phyloP scores from a whole-genome alignment of 192 early-diverging fungal genomes.

The Oehlia diaphana region DNA sequence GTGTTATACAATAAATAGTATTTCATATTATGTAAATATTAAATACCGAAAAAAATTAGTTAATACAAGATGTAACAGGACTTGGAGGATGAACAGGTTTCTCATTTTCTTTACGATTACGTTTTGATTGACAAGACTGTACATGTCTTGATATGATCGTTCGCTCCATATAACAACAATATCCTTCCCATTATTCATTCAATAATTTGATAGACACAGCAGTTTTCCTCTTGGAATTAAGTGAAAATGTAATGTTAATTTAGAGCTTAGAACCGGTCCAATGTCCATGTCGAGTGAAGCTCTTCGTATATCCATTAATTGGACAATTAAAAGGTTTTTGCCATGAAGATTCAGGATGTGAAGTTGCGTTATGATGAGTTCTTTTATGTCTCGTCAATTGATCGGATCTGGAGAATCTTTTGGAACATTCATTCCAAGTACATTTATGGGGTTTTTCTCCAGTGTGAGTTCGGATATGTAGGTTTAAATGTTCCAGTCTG shows the following conservation, averaged over 20 bases:
- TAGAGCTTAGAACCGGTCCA: background rate
- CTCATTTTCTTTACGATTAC: too few species aligned
- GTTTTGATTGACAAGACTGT: background rate
- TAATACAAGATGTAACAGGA: too few species aligned
- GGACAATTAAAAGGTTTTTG: background rate
- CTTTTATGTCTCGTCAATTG: slow-evolving; percentile 65
- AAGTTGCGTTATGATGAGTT: background rate
- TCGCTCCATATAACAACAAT: too few species aligned
- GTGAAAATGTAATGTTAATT: too few species aligned
- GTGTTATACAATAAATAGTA: too few species aligned
- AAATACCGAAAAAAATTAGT: too few species aligned
- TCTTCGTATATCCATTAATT: slow-evolving; percentile 30
- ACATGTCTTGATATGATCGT: slow-evolving; percentile 38
- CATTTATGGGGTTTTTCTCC: slow-evolving; percentile 75
- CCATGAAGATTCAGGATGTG: background rate
- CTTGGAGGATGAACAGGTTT: too few species aligned
- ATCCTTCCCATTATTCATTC: too few species aligned
- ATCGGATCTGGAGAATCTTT: slow-evolving; percentile 45
- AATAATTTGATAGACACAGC: too few species aligned
- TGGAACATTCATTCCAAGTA: slow-evolving; percentile 61
- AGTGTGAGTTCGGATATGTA: slow-evolving; percentile 71
- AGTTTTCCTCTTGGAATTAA: too few species aligned
- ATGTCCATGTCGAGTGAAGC: slow-evolving; percentile 40
- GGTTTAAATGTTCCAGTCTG: too few species aligned
- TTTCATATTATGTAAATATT: too few species aligned